These are phyloP conservation scores for Tolypocladium amazonense DNA, from an alignment of 2,329 filamentous ascomycete species.

Conservation along the genomic window DNA sequence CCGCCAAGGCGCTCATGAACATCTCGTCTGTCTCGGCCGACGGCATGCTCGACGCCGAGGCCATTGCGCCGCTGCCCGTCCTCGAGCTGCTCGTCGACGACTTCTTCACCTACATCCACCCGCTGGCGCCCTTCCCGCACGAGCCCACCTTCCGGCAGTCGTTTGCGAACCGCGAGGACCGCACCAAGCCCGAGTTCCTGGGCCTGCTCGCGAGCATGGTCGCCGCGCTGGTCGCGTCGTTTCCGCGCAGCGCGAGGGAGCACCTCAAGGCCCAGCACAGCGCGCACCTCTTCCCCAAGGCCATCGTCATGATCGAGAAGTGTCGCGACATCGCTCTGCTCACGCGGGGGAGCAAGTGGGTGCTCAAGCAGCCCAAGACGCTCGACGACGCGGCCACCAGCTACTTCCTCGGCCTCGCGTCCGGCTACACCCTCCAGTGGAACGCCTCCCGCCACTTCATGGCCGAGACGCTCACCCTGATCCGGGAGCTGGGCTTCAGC, in stretches of 20 bases:
- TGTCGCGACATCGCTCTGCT: slow-evolving; percentile 60
- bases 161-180: slow-evolving; percentile 56
- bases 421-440: slow-evolving; percentile 58
- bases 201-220: slow-evolving; percentile 67
- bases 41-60: slow-evolving; percentile 48
- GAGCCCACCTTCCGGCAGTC: slow-evolving; percentile 65
- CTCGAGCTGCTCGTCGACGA: slow-evolving; percentile 64
- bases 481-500: slow-evolving; percentile 56
- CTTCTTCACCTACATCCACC: slow-evolving; percentile 76
- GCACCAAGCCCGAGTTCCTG: slow-evolving; percentile 55
- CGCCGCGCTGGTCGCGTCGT: slow-evolving; percentile 61
- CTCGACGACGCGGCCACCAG: slow-evolving; percentile 56
- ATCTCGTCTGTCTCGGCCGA: slow-evolving; percentile 26
- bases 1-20: slow-evolving; percentile 37
- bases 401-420: slow-evolving; percentile 61
- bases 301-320: slow-evolving; percentile 58
- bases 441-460: slow-evolving; percentile 60
- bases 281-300: slow-evolving; percentile 55
- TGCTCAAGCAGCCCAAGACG: slow-evolving; percentile 34
- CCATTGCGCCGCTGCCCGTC: slow-evolving; percentile 59
- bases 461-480: slow-evolving; percentile 59
- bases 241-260: slow-evolving; percentile 59
- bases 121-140: slow-evolving; percentile 67
- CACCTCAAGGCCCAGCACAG: slow-evolving; percentile 57
- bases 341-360: slow-evolving; percentile 49